Base-by-base conservation (phyloP, 345 rosid species). In the Aethionema arabicum region DNA sequence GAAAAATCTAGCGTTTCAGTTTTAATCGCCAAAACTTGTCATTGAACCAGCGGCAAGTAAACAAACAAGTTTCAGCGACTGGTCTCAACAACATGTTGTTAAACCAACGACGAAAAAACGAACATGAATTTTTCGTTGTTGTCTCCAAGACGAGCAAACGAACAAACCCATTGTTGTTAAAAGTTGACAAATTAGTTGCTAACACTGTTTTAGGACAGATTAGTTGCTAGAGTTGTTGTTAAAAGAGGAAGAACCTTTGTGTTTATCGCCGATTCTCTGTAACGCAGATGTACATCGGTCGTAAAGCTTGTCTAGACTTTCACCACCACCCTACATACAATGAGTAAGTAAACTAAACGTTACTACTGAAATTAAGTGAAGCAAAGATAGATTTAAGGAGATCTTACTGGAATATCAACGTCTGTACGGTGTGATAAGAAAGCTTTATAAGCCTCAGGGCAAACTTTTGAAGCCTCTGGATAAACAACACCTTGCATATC, bases 331-430 rank as follows among this genome's bases (percentile, higher is more conserved):
- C 85, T 89, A 70, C 45, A 69, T 32, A 50, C 27, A 27, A 39
- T 39, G 53, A 48, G 47, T 33, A 5, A 12, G 33, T 13, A 46
- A 32, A 21, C 21, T 14, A 32, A 47, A 4, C 52, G 35, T 13
- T 48, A 58, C 50, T 36, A n/a, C 37, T 9, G 4, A 21, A 11
- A 63, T 11, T 56, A 21, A 35, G 59, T 63, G 52, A 8, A 40
- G 9, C 11, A 40, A 12, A 12, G 44, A 8, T 21, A 40, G 11
- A 37, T 4, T 4, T 31, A 7, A 8, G 30, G 5, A 2, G 9
- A 30, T 76, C 86, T 67, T 78, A 92, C 98, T 11, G 95, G 96
- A 41, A 92, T 82, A 46, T 85, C 85, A 79, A 80, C 80, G 69
- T 76, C 76, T 3, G 80, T 74, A 57, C 76, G 78, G 67, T 64